Conservation (phyloP, 2,329 filamentous ascomycete genomes). For the Fusarium euwallaceae region DNA sequence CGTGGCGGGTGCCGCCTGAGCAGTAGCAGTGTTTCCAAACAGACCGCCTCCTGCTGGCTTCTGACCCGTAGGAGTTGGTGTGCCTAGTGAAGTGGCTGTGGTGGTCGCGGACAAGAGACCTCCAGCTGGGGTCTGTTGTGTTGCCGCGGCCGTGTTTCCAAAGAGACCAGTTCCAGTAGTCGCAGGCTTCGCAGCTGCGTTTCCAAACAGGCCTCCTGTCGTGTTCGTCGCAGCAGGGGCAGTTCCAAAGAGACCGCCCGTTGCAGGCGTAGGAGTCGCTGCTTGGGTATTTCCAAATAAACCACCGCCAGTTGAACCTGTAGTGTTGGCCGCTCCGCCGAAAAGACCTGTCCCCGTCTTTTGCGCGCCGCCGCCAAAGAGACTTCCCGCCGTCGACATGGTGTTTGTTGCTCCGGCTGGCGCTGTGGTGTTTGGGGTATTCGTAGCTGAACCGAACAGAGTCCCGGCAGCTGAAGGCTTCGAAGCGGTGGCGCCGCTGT, state of each 20-base stretch:
- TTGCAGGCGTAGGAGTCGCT: neutral
- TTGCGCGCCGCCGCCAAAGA: constrained; percentile 43
- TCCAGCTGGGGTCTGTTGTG: neutral
- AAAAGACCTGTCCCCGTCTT: constrained; percentile 49
- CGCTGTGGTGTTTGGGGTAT: constrained; percentile 45
- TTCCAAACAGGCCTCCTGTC: neutral
- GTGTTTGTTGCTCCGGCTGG: constrained; percentile 43
- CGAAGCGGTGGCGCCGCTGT: constrained; percentile 45
- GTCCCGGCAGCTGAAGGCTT: constrained; percentile 53
- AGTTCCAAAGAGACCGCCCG: neutral
- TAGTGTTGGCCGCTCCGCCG: constrained; percentile 45
- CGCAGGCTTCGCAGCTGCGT: neutral
- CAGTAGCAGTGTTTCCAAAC: constrained; percentile 48
- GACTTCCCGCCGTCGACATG: constrained; percentile 54
- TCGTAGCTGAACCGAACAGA: constrained; percentile 53
- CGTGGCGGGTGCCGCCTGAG: constrained; percentile 36
- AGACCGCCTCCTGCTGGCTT: constrained; percentile 41
- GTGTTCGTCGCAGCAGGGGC: neutral
- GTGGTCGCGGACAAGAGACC: neutral
- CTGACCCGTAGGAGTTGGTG: neutral
- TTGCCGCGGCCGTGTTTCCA: neutral
- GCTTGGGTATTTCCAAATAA: constrained; percentile 49
- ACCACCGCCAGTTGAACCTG: constrained; percentile 32
- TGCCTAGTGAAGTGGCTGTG: neutral
- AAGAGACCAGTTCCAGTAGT: neutral